These are phyloP conservation scores for Aspergillus baeticus DNA, from an alignment of 495 filamentous ascomycete genomes.

Conservation along the genomic window DNA sequence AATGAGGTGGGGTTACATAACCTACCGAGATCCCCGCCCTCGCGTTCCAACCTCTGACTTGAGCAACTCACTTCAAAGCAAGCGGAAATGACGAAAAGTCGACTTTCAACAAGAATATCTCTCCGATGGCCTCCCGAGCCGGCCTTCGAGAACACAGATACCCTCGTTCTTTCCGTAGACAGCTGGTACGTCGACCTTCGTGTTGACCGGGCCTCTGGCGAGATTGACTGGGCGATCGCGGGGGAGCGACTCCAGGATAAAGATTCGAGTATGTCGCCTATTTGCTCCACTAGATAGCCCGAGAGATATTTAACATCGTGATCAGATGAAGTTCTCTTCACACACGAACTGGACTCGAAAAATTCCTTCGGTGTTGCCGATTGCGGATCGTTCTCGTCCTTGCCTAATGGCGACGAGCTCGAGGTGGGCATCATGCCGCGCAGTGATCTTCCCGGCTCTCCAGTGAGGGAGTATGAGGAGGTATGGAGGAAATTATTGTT, in stretches of 20 bases:
- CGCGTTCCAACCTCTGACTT: too few relatives aligned
- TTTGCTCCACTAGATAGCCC: too few relatives aligned
- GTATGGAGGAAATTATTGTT: conserved; percentile 39
- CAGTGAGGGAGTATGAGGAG: conserved; percentile 38
- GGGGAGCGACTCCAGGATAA: conserved; percentile 36
- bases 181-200: conserved; percentile 46
- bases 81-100: conserved; percentile 18
- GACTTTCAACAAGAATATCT: conserved; percentile 43
- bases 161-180: conserved; percentile 43
- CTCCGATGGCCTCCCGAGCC: conserved; percentile 42
- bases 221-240: conserved; percentile 44
- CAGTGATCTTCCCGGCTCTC: conserved; percentile 33
- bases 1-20: too few relatives aligned
- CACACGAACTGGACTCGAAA: conserved; percentile 42
- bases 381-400: conserved; percentile 35
- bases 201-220: conserved; percentile 29
- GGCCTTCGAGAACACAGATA: conserved; percentile 42
- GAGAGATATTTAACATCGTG: too few relatives aligned
- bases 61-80: not conserved
- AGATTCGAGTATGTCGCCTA: conserved; percentile 29
- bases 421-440: conserved; percentile 42
- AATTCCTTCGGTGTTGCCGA: conserved; percentile 36
- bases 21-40: too few relatives aligned
- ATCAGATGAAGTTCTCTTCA: conserved; percentile 39
- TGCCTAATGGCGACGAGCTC: conserved; percentile 42